Conservation (phyloP, 2,329 filamentous ascomycete genomes). For the Calonectria leucothoes region DNA sequence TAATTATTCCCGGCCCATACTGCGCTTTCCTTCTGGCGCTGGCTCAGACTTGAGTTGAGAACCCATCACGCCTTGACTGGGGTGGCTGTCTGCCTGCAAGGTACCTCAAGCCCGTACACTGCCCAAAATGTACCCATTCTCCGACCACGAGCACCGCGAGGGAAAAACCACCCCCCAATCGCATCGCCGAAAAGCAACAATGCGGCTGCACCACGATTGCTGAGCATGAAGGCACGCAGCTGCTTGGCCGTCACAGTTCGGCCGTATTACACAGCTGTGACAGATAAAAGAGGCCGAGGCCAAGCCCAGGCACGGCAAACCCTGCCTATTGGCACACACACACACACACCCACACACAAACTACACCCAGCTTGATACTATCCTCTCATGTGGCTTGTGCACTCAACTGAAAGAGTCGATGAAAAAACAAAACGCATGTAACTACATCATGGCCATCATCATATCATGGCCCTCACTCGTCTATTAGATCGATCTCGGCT, state of each 20-base stretch:
- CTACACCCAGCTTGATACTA: not conserved
- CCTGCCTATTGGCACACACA: not conserved
- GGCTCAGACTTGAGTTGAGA: slow-evolving; percentile 29
- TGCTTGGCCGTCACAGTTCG: not conserved
- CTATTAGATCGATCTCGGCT: not conserved
- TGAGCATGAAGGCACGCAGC: not conserved
- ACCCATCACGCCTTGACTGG: slow-evolving; percentile 9
- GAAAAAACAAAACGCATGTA: not conserved
- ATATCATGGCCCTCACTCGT: not conserved
- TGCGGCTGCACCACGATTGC: not conserved
- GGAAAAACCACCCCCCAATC: not conserved
- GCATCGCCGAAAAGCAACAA: not conserved
- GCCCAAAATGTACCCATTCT: slow-evolving; percentile 8
- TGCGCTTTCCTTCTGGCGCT: slow-evolving; percentile 13
- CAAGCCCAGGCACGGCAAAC: not conserved
- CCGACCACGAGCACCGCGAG: not conserved
- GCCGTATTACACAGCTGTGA: not conserved
- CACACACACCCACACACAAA: too few relatives aligned
- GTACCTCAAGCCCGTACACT: not conserved
- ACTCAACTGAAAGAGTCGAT: not conserved
- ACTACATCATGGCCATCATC: not conserved
- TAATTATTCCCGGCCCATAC: slow-evolving; percentile 19
- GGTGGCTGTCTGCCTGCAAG: not conserved
- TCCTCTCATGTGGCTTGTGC: not conserved
- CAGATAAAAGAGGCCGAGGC: not conserved